Evolutionary conservation across 345 rosid species (phyloP).

Genomic region (Bruguiera parviflora): DNA sequence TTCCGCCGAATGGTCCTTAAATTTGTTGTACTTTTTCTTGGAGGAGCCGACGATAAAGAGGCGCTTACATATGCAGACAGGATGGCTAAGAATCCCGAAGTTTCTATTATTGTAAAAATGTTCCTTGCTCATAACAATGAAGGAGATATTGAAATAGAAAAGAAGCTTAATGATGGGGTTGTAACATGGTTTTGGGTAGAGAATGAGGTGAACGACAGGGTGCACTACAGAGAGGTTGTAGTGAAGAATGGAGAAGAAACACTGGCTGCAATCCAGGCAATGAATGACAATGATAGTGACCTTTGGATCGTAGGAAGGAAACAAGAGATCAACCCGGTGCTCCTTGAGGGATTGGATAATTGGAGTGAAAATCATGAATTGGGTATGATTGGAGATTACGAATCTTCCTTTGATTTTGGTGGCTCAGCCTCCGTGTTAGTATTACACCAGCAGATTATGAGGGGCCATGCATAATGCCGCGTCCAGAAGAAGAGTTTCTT

Average conservation of each 20-base stretch:
- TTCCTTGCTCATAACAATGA: constrained; percentile 48
- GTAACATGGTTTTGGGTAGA: constrained; percentile 78
- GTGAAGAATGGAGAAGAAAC: constrained; percentile 71
- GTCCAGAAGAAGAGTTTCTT: no score
- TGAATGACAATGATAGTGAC: constrained; percentile 40
- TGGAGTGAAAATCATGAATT: constrained; percentile 58
- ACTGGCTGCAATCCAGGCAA: constrained; percentile 48
- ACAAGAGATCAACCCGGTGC: constrained; percentile 54
- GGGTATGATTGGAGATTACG: constrained; percentile 61
- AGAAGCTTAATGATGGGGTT: constrained; percentile 69
- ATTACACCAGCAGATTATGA: constrained; percentile 63
- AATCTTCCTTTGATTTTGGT: constrained; percentile 48
- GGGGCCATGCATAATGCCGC: constrained; percentile 7
- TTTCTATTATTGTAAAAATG: constrained; percentile 42
- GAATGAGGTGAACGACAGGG: constrained; percentile 52
- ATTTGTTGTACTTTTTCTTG: constrained; percentile 51
- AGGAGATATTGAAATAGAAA: constrained; percentile 61
- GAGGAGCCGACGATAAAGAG: constrained; percentile 81
- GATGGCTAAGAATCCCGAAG: constrained; percentile 45
- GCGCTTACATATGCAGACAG: constrained; percentile 57
- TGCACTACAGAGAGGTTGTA: constrained; percentile 55
- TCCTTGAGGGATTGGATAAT: constrained; percentile 50
- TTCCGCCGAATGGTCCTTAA: constrained; percentile 10
- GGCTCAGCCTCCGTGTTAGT: constrained; percentile 59
- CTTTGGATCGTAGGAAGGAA: constrained; percentile 74